Base-by-base conservation (phyloP, 1,139 yeast genomes). In the Taphrina sp. region DNA sequence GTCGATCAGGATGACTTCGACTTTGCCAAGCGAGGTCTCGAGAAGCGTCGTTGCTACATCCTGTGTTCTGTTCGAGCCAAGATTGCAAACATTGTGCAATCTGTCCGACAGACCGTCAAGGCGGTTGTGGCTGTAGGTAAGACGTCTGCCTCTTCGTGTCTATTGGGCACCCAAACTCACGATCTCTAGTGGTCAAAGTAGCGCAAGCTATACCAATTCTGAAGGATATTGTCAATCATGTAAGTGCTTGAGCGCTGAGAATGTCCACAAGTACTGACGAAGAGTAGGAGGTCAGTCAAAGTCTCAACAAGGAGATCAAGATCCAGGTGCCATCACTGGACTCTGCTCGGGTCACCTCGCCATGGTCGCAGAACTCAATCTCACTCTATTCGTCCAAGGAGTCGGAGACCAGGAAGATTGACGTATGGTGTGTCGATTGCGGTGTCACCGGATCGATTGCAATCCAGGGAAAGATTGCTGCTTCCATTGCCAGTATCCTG, bases 381-480 rank as follows among this genome's bases (percentile, higher is more conserved):
- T 1, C 16, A 16, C 14, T 34, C 14, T 10, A 16, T 8, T 20
- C 14, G 17, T 8, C 19, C 8, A 20, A 34, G 7, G 37, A 34
- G 10, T n/a, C 17, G 37, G 17, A n/a, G 10, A n/a, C 37, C n/a
- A n/a, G n/a, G n/a, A n/a, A n/a, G n/a, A n/a, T n/a, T n/a, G n/a
- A n/a, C n/a, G n/a, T n/a, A 16, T 34, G 37, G 37, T 34, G 37
- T n/a, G 37, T 34, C 37, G 37, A 34, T 2, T 34, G 37, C 14
- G 37, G 37, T 20, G 17, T 20, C 17, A 14, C 37, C 10, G 37
- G 37, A 8, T 34, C 37, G 8, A 20, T 34, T n/a, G 17, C 37
- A 16, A 34, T 34, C 14, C 10, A 10, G 14, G 37, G 37, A 16
- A 16, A 20, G 10, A 16, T 34, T n/a, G 37, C 37, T n/a, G 37